These are phyloP conservation scores for Phialophora expanda DNA, from an alignment of 2,329 filamentous ascomycete genomes.

Conservation along the genomic window DNA sequence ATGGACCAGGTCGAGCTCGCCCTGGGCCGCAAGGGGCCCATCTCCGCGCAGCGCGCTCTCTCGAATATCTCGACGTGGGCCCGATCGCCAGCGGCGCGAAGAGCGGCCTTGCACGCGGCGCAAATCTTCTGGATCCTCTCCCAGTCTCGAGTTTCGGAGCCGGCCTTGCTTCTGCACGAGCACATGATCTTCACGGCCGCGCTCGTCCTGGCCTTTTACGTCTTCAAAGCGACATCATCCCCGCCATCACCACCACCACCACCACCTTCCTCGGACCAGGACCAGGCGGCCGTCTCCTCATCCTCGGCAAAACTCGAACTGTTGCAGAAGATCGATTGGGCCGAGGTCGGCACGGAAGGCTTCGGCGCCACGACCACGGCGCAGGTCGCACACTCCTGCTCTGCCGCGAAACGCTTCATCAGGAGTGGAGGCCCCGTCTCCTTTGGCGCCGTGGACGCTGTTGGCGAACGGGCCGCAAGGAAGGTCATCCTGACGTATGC, in stretches of 20 bases:
- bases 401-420: slow-evolving; percentile 5
- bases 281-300: neutral
- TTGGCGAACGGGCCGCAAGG: slow-evolving; percentile 3
- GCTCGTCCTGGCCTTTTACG: slow-evolving; percentile 16
- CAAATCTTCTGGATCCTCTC: slow-evolving; percentile 58
- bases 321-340: slow-evolving; percentile 13
- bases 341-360: slow-evolving; percentile 4
- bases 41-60: slow-evolving; percentile 43
- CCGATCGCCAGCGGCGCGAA: slow-evolving; percentile 55
- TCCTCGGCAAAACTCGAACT: neutral
- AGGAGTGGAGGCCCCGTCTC: neutral
- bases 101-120: slow-evolving; percentile 58
- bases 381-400: neutral
- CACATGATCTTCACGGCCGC: slow-evolving; percentile 15
- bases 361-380: neutral
- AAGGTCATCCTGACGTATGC: slow-evolving; percentile 19
- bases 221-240: neutral
- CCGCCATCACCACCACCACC: too few relatives aligned
- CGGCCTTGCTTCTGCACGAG: slow-evolving; percentile 32
- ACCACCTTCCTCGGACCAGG: too few relatives aligned
- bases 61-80: slow-evolving; percentile 58
- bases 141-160: slow-evolving; percentile 58
- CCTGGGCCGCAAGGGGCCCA: slow-evolving; percentile 10
- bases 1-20: slow-evolving; percentile 19
- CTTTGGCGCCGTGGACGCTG: slow-evolving; percentile 6